phyloP scores from a whole-genome alignment of 2,329 filamentous ascomycete genomes.

The Epichloe baconii region DNA sequence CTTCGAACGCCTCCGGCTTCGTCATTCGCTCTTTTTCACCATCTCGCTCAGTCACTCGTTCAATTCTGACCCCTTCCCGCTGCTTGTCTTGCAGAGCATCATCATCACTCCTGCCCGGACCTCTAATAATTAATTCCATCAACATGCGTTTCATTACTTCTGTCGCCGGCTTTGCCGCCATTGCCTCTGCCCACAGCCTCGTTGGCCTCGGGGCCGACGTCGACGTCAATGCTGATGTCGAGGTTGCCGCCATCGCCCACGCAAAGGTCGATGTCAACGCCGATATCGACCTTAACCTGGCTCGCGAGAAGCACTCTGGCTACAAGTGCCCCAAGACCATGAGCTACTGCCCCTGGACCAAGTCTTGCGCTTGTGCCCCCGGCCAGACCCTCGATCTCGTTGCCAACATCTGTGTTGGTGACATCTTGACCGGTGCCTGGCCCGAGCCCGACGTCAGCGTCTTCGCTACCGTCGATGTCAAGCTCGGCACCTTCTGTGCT shows the following conservation, averaged over 20 bases:
- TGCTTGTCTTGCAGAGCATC: background rate
- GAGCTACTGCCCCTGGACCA: conserved; percentile 25
- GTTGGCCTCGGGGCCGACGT: conserved; percentile 12
- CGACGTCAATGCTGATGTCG: conserved; percentile 5
- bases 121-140: background rate
- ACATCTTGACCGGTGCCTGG: conserved; percentile 18
- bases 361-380: conserved; percentile 29
- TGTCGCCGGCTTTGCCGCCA: conserved; percentile 13
- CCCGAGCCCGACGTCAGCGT: conserved; percentile 17
- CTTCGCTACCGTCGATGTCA: conserved; percentile 14
- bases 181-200: conserved; percentile 14
- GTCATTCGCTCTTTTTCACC: conserved; percentile 3
- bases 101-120: background rate
- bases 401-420: conserved; percentile 15
- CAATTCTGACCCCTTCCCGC: background rate
- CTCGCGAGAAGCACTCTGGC: conserved; percentile 9
- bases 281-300: conserved; percentile 8
- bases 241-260: conserved; percentile 6
- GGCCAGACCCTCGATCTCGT: conserved; percentile 26
- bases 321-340: conserved; percentile 22
- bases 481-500: conserved; percentile 22
- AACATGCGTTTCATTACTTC: conserved; percentile 21
- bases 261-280: conserved; percentile 1
- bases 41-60: background rate
- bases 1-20: conserved; percentile 1